Conservation (phyloP, 441 rosid genomes). For the Gossypium davidsonii region DNA sequence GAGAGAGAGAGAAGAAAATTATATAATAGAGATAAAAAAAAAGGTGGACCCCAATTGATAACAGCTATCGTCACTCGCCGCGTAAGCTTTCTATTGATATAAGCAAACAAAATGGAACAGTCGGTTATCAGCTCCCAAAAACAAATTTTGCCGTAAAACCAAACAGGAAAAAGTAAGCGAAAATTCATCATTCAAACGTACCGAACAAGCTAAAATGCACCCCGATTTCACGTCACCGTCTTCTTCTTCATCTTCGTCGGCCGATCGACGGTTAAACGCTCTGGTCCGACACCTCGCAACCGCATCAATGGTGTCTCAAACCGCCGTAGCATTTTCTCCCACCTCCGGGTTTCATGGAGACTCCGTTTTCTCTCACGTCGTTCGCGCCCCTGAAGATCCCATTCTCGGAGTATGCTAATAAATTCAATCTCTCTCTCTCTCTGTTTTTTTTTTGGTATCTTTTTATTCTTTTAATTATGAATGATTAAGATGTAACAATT, state of each 20-base stretch:
- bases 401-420: slow-evolving; percentile 67
- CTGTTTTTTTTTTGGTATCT: neutral
- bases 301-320: slow-evolving; percentile 18
- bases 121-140: neutral
- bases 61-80: slow-evolving; percentile 13
- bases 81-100: slow-evolving; percentile 20
- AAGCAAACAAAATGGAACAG: neutral
- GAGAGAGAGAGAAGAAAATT: no score
- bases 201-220: slow-evolving; percentile 19
- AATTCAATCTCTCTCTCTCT: neutral
- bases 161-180: neutral
- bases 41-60: slow-evolving; percentile 5
- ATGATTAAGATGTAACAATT: neutral
- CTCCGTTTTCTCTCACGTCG: slow-evolving; percentile 82
- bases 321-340: slow-evolving; percentile 42
- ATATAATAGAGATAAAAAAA: neutral
- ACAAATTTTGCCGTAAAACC: neutral
- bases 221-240: slow-evolving; percentile 18
- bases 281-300: slow-evolving; percentile 50
- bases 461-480: neutral
- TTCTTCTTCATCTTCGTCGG: slow-evolving; percentile 20
- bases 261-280: slow-evolving; percentile 61
- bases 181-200: neutral
- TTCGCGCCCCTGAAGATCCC: slow-evolving; percentile 88
- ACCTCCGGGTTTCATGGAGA: slow-evolving; percentile 35